Base-by-base conservation (phyloP, 1,284 basidiomycete genomes). In the Cutaneotrichosporon spelunceum region DNA sequence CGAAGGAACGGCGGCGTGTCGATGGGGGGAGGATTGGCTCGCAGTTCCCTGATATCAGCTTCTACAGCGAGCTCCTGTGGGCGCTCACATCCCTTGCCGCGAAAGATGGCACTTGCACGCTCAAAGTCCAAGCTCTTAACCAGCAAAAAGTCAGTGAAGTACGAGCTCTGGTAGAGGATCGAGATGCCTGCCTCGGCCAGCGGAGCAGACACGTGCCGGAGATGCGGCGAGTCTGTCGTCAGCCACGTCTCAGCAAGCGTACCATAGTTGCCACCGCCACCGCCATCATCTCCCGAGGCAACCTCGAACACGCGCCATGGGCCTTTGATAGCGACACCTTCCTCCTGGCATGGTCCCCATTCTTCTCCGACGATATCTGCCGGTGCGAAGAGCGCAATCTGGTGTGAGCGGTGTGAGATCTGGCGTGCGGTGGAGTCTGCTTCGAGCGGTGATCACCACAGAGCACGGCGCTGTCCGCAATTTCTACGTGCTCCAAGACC, bases 121-220 rank as follows among this genome's bases (percentile, higher is more conserved):
- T 68, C 70, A 61, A 75, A 77, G 53, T 74, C 71, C 2, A 62
- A 54, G 34, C 68, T 68, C 55, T 74, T 74, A 47, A 77, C 90
- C 66, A 92, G 84, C 56, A 92, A 86, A 75, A 89, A 91, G 77
- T 92, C 89, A 70, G 88, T 87, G 83, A 87, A 87, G 74, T 91
- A 90, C 11, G 88, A 89, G 5, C 89, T 90, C 74, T 90, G 90
- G 73, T 91, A 92, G 6, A 91, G 80, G 60, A 91, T 91, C 29
- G 88, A 88, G 48, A 92, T 90, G 10, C 88, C 89, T 36, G 88
- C 89, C 26, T 84, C 84, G 5, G 89, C 88, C 13, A 92, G 81
- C 26, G 87, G 88, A 8, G 87, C 87, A 29, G 89, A 90, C 30
- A 92, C 82, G 72, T 90, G 87, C 62, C 88, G 85, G 0, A 91